Base-by-base conservation (phyloP, 202 grass and related monocot genomes). In the Tripidium arundinaceum region DNA sequence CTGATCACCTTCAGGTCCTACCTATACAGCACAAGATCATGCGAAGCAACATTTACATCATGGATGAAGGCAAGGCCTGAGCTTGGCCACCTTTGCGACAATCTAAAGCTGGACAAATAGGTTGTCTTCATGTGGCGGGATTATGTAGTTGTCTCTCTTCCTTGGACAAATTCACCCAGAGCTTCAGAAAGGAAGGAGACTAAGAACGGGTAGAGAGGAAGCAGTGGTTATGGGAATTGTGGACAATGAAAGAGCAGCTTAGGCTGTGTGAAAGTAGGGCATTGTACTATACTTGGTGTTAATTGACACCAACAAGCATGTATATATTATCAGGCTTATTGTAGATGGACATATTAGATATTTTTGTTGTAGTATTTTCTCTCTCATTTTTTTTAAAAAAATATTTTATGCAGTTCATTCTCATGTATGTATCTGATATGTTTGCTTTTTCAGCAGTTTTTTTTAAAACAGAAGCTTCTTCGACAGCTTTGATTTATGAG, bases 31-130 rank as follows among this genome's bases (percentile, higher is more conserved):
- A 81, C 73, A 74, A 84, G 79, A 65, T 89, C 79, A 26, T 78
- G n/a, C 7, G 80, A 93, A 86, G 66, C 62, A 75, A 79, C 83
- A 59, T 98, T 98, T 89, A 81, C 80, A 50, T 83, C 88, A 75
- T 98, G 96, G 96, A 93, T 98, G 90, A 85, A 91, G 40, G 90
- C 86, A 65, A 89, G 96, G 55, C 96, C 96, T 72, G 96, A 98
- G 58, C 96, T 98, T 25, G 86, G 88, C 26, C 96, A 98, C 79
- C 92, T 98, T 55, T 95, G 96, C 3, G 96, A 98, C 65, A 98
- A 98, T 81, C 70, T 98, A 75, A 98, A 86, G 87, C 64, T 95
- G 43, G 90, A 98, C 74, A 91, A 86, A 72, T 98, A 91, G 85
- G 65, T 72, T 29, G 50, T 47, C 46, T 71, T 75, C 38, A 8